These are phyloP conservation scores for Corylus americana DNA, from an alignment of 306 rosid species.

Conservation along the genomic window DNA sequence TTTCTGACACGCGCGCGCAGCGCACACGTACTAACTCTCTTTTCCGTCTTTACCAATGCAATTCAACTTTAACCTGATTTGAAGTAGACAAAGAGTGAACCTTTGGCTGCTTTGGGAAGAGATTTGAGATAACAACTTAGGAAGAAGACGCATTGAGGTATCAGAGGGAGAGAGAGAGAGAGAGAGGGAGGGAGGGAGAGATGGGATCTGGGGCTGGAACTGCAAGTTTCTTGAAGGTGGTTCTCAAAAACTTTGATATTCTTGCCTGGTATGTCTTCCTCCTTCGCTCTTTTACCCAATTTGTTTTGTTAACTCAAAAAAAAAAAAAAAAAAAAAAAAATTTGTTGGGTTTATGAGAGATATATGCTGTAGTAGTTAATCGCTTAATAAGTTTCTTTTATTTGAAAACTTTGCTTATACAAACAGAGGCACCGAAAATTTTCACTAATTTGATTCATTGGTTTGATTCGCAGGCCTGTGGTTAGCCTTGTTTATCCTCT, in stretches of 20 bases:
- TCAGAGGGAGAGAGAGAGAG: not conserved
- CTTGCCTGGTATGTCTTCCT: conserved; percentile 77
- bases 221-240: conserved; percentile 68
- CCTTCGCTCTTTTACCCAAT: not conserved
- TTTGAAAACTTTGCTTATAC: not conserved
- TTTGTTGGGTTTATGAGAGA: not conserved
- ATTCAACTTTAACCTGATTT: not conserved
- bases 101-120: conserved; percentile 16
- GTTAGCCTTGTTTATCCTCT: conserved; percentile 92
- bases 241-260: conserved; percentile 79
- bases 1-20: not conserved
- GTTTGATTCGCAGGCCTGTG: conserved; percentile 76
- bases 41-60: not conserved
- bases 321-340: not conserved
- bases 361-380: not conserved
- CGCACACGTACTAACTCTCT: not conserved
- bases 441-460: conserved; percentile 21
- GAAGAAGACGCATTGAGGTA: conserved; percentile 8
- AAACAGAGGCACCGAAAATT: not conserved
- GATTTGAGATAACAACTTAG: not conserved
- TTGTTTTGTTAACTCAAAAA: not conserved
- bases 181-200: not conserved
- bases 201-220: conserved; percentile 93
- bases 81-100: not conserved
- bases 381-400: not conserved